Base-by-base conservation (phyloP, 106 monocot species). In the Chionographis japonica region DNA sequence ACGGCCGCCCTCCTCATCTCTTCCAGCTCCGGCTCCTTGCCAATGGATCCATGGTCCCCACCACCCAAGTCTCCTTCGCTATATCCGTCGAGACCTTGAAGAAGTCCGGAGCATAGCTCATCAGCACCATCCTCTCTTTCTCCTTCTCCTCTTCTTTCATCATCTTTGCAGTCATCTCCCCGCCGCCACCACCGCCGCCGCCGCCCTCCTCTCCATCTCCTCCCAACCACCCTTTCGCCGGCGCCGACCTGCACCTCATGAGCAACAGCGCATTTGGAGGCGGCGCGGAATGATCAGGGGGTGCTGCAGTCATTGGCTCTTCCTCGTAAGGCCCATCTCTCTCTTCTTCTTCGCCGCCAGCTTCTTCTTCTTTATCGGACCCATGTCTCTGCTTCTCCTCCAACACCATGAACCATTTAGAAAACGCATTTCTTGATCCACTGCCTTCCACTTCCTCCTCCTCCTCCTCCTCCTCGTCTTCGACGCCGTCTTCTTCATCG, bases 171-270 rank as follows among this genome's bases (percentile, higher is more conserved):
- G 8, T 56, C 52, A 62, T 15, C 36, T 37, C 38, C 27, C 62
- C 76, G 10, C 70, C 63, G 11, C 53, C 62, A 16, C 36, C 80
- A 13, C 37, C 56, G 9, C 7, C 35, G 4, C 46, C 72, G 17
- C 46, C 57, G 12, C 54, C 65, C 35, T 58, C 54, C 41, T 40
- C 71, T 52, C 56, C 75, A 3, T 49, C 59, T 78, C 72, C 67
- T 35, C 37, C 62, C 9, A 54, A 11, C 60, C 76, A 79, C 58
- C 84, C 77, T 54, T 80, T 83, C 12, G 80, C 82, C 15, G 94
- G 94, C 8, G 94, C 87, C 18, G 94, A 94, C 52, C 94, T 49
- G 65, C 94, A 87, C 51, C 90, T 82, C 94, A 90, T 94, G 50
- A 94, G 80, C 39, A 94, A 65, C 6, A 94, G 72, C 18, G 94